These are phyloP conservation scores for Globisporangium nagaii DNA, from an alignment of 352 stramenopile genomes.

Conservation along the genomic window DNA sequence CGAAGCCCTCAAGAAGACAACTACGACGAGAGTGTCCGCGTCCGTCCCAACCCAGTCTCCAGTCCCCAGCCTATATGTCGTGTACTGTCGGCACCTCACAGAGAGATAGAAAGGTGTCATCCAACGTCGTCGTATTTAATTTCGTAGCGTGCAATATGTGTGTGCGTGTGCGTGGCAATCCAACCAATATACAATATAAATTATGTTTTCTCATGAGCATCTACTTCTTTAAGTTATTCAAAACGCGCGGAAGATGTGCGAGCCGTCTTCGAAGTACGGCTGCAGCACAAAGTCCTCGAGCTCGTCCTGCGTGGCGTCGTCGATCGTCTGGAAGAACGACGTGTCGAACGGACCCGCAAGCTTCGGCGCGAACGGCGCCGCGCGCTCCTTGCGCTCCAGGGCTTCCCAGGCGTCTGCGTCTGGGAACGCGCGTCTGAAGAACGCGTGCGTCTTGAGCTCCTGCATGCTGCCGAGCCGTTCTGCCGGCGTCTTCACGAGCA, in stretches of 20 bases:
- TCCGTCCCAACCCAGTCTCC: neutral
- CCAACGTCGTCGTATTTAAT: neutral
- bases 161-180: too few species aligned
- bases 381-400: conserved; percentile 31
- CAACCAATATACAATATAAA: conserved; percentile 15
- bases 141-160: too few species aligned
- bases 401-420: conserved; percentile 29
- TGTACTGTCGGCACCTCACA: neutral
- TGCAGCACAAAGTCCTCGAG: conserved; percentile 39
- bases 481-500: conserved; percentile 54
- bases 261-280: conserved; percentile 64
- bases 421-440: conserved; percentile 43
- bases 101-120: neutral
- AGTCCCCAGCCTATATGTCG: too few species aligned
- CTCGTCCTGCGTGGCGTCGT: conserved; percentile 48
- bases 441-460: conserved; percentile 51
- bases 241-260: conserved; percentile 62
- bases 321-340: conserved; percentile 59
- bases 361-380: conserved; percentile 59
- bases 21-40: neutral
- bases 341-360: conserved; percentile 63
- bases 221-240: conserved; percentile 6
- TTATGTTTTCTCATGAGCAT: conserved; percentile 2
- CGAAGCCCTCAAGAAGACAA: neutral
- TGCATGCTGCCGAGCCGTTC: conserved; percentile 34